Evolutionary conservation across 2,329 filamentous ascomycete species (phyloP), one percentile per base, ranked within the genome.

Genomic region (Clarireedia homoeocarpa): DNA sequence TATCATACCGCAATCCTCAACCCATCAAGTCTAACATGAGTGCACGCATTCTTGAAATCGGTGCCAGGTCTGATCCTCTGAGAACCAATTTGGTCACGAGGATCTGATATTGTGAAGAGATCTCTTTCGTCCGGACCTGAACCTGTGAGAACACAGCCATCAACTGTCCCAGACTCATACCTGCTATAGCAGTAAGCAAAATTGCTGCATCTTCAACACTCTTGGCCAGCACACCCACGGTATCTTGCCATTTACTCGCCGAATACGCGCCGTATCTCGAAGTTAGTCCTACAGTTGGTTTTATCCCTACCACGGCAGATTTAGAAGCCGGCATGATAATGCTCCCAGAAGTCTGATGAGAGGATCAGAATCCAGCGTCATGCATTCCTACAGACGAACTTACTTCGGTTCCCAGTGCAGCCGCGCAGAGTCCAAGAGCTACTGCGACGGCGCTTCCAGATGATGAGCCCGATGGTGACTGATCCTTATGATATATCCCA

Each of bases 131-230:
- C 30, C 30, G 30, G 30, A 34, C 30, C 30, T 34, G 12, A 34
- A 12, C 3, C 30, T 34, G 9, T 34, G 9, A 34, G 30, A 34
- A 34, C 12, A 34, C 30, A 34, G 1, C 30, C 10, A 12, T 12
- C 3, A 34, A 12, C 30, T 1, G 2, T 12, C 20, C 7, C 10
- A 36, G 30, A 56, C 0, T 20, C 2, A 71, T 60, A 0, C 85
- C 84, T 6, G 80, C 77, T 50, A 89, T 86, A 4, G 77, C 80
- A 57, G 82, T 74, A 2, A 89, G 74, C 1, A 79, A 72, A 58
- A 82, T 77, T 0, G 79, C 79, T 0, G 84, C 84, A 63, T 89
- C 86, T n/a, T 76, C 75, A 2, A 89, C 79, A 0, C 79, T 86
- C 27, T 36, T 49, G 10, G 45, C 47, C 30, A 58, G 26, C 12